Percentiles rank a stretch among this genome's conserved stretches.
These are phyloP conservation scores for Hanseniaspora gamundiae DNA, from an alignment of 1,139 yeast species.

Conservation along the genomic window DNA sequence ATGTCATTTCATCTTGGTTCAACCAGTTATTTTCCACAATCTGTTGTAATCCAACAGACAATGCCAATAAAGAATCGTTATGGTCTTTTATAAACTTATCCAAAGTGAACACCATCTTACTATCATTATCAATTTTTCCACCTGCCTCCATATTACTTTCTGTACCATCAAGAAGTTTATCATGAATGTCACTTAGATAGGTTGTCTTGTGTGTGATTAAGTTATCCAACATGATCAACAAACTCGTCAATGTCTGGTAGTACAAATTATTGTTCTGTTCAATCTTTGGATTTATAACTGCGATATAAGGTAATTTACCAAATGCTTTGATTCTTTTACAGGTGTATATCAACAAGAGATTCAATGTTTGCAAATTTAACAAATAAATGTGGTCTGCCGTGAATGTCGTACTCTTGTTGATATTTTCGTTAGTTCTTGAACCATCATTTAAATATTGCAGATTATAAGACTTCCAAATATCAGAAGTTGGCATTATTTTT, in stretches of 20 bases:
- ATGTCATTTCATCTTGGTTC: constrained; percentile 37
- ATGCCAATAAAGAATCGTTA: constrained; percentile 66
- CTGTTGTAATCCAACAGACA: constrained; percentile 77
- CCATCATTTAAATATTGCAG: not conserved
- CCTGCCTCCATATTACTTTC: not conserved
- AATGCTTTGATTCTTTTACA: constrained; percentile 50
- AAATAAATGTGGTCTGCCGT: constrained; percentile 9
- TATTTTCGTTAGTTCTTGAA: not conserved
- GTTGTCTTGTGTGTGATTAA: constrained; percentile 31
- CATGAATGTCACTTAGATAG: not conserved
- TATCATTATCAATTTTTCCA: constrained; percentile 35
- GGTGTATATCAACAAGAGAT: constrained; percentile 31
- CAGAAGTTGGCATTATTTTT: not conserved
- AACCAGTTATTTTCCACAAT: constrained; percentile 38
- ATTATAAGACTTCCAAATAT: not conserved
- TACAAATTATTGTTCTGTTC: constrained; percentile 70
- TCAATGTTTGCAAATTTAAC: constrained; percentile 31
- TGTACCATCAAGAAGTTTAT: no score
- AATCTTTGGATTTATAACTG: constrained; percentile 77
- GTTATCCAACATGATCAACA: constrained; percentile 24
- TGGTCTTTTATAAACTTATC: constrained; percentile 58
- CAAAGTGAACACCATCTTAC: constrained; percentile 38
- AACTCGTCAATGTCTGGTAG: constrained; percentile 53
- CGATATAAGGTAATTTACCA: constrained; percentile 67
- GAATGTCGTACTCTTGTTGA: not conserved